Evolutionary conservation across 2,329 filamentous ascomycete genomes (phyloP).

Genomic region (Metarhizium brunneum): DNA sequence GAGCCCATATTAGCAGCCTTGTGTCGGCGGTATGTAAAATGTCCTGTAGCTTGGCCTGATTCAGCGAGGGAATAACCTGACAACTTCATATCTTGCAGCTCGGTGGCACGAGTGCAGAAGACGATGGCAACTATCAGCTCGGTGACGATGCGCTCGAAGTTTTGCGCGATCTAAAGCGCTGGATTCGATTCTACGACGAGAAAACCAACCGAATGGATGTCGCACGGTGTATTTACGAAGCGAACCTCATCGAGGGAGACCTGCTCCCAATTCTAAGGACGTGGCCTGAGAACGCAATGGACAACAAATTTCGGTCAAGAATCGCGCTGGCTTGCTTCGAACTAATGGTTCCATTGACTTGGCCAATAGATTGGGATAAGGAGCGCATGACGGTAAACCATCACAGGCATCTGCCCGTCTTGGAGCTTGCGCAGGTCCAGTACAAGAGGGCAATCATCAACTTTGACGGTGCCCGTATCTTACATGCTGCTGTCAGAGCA

Average conservation of each 20-base stretch:
- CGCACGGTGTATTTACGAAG: conserved; percentile 81
- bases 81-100: conserved; percentile 45
- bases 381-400: conserved; percentile 87
- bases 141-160: conserved; percentile 91
- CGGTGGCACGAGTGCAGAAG: conserved; percentile 70
- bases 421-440: conserved; percentile 76
- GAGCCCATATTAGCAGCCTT: conserved; percentile 86
- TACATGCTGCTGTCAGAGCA: conserved; percentile 72
- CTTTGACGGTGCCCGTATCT: conserved; percentile 65
- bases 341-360: conserved; percentile 84
- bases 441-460: conserved; percentile 89
- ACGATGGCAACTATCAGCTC: conserved; percentile 75
- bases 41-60: not conserved
- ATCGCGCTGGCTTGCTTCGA: conserved; percentile 82
- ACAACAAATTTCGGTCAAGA: conserved; percentile 67
- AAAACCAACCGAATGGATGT: conserved; percentile 92
- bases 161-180: conserved; percentile 86
- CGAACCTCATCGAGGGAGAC: conserved; percentile 85
- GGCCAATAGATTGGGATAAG: conserved; percentile 75
- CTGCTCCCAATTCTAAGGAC: conserved; percentile 78
- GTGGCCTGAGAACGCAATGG: conserved; percentile 65
- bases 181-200: conserved; percentile 90
- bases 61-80: not conserved
- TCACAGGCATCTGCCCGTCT: conserved; percentile 80
- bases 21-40: conserved; percentile 69